Base-by-base conservation (phyloP, 345 rosid genomes). In the Streptanthus diversifolius region DNA sequence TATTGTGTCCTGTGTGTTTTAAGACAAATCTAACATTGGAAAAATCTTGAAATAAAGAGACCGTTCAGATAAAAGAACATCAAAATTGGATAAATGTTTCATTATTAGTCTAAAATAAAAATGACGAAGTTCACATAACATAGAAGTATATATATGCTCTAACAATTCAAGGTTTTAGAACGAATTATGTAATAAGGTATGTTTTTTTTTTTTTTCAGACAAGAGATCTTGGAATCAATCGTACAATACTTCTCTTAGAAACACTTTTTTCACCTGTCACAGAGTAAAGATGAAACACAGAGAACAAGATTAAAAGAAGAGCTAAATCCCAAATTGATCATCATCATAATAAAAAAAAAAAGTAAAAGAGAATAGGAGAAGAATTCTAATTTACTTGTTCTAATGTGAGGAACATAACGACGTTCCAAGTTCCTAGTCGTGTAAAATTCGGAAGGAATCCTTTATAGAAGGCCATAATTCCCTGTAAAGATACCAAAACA, bases 361-460 rank as follows among this genome's bases (percentile, higher is more conserved):
- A 51, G 59, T 48, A 48, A 18, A 75, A 33, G 36, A 37, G 48
- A 73, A 51, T 27, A 63, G 17, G 30, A 30, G 54, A 56, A n/a
- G 51, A 36, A 71, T 63, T 83, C 0, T 30, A 7, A 45, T 36
- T 84, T 85, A 95, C 99, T 80, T 91, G 96, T 80, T 91, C 99
- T 40, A 91, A 84, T 33, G 90, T 91, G 71, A 95, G 87, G 83
- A 95, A 95, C 99, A 95, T 91, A 43, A 91, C 66, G 14, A 74
- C 97, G 1, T 95, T 95, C 99, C 99, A 95, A 49, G 95, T 88
- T 63, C 97, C 99, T 35, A 95, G 87, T 72, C 95, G 84, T 55
- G 84, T 84, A 62, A 95, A 91, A 83, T 95, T 95, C 12, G 96
- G 97, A 41, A 91, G 81, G 74, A 95, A 95, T 15, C 99, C 97